Base-by-base conservation (phyloP, 2,329 filamentous ascomycete genomes). In the Diaporthe citrichinensis region DNA sequence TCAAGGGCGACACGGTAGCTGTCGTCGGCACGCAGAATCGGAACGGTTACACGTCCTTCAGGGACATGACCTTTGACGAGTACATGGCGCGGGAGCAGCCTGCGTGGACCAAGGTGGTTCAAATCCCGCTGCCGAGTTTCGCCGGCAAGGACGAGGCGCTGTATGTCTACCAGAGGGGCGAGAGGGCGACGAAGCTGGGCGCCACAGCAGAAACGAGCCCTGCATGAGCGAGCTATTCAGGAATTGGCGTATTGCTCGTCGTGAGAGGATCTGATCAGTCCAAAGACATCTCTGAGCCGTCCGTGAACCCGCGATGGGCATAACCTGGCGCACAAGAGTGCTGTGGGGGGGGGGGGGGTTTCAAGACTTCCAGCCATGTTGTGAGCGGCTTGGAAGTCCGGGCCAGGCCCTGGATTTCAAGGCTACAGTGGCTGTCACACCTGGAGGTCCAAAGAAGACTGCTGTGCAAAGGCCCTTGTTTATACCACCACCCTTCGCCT, bases 71-170 rank as follows among this genome's bases (percentile, higher is more conserved):
- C 34, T 90, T 94, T 82, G 92, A 92, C 79, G 88, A 92, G 80
- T 95, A 91, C 85, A 91, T 95, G 84, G 88, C 84, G 76, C 84
- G 82, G 65, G 89, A 92, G 80, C 87, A 90, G 78, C 81, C 80
- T 36, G 86, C 85, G 1, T 95, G 92, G 89, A 86, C 88, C 68
- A 89, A 90, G 82, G 86, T 90, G 3, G 87, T 90, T 20, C 92
- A 93, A 84, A 87, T 95, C 77, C 88, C 93, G 5, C 82, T 95
- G 80, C 93, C 93, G 31, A 94, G 92, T 81, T 95, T 95, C 83
- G 91, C 93, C 3, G 93, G 92, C 39, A 95, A 95, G 82, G 94
- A 95, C 79, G 93, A 95, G 84, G 93, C 91, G 0, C 80, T 95
- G 73, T 95, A 92, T 83, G 88, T 94, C 28, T 95, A 93, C 78